These are phyloP conservation scores for Polymyxa betae DNA, from an alignment of 208 protist genomes.

Conservation along the genomic window DNA sequence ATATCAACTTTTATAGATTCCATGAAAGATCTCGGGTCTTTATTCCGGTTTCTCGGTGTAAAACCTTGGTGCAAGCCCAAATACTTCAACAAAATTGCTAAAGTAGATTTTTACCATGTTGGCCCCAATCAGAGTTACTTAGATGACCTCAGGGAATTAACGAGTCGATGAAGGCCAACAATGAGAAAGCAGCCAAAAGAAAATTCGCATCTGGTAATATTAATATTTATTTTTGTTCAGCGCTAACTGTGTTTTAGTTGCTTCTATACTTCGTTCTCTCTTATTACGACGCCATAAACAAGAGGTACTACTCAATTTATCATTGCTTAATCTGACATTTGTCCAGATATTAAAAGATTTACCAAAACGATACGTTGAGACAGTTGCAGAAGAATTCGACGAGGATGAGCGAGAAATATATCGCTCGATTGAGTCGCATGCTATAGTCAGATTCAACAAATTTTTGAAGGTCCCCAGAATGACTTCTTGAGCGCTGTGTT, in stretches of 20 bases:
- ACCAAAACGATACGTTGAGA: not conserved
- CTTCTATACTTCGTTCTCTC: not conserved
- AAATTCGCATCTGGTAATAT: not conserved
- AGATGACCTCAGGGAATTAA: not conserved
- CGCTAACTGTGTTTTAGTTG: not conserved
- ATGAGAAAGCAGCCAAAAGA: not conserved
- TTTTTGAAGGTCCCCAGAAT: not conserved
- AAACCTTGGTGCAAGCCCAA: not conserved
- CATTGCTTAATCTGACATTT: not conserved
- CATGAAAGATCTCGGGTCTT: constrained; percentile 30
- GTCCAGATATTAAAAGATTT: not conserved
- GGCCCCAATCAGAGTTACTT: not conserved
- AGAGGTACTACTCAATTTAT: not conserved
- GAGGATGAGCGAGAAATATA: constrained; percentile 10
- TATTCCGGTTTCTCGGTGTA: not conserved
- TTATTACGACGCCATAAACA: not conserved
- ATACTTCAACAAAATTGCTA: constrained; percentile 17
- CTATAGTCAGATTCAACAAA: constrained; percentile 31
- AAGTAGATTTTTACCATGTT: not conserved
- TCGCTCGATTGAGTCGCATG: not conserved
- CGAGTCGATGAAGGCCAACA: not conserved
- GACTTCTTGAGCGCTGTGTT: not conserved
- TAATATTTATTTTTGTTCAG: not conserved
- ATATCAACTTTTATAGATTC: not conserved
- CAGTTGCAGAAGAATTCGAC: constrained; percentile 16